Conservation (phyloP, 305 asterid genomes). For the Rubia tinctorum region DNA sequence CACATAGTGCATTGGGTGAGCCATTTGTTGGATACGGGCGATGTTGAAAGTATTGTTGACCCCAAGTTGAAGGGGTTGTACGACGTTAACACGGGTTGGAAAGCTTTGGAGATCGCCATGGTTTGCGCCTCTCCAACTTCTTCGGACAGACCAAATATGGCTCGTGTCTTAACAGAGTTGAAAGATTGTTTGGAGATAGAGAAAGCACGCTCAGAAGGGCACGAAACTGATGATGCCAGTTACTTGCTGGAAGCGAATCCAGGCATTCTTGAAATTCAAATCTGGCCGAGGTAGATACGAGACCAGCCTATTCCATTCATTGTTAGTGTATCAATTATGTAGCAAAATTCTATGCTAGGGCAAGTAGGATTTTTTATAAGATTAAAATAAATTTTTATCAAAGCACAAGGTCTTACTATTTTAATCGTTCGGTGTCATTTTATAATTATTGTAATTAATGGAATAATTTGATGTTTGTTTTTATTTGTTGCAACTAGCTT, state of each 20-base stretch:
- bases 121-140: slow-evolving; percentile 27
- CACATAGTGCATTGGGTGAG: slow-evolving; percentile 21
- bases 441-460: no score
- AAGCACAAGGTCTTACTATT: no score
- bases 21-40: slow-evolving; percentile 19
- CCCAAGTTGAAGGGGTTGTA: slow-evolving; percentile 21
- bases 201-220: background rate
- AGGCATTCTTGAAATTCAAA: background rate
- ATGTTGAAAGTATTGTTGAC: slow-evolving; percentile 21
- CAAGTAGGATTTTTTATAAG: no score
- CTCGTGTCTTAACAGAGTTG: slow-evolving; percentile 19
- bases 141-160: slow-evolving; percentile 30
- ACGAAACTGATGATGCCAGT: background rate
- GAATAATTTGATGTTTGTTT: no score
- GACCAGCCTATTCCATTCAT: background rate
- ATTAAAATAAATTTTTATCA: no score
- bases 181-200: slow-evolving; percentile 8
- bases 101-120: slow-evolving; percentile 24
- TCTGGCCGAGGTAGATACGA: slow-evolving; percentile 11
- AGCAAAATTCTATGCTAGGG: no score
- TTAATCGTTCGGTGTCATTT: no score
- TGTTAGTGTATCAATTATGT: no score
- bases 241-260: background rate
- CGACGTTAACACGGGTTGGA: slow-evolving; percentile 13
- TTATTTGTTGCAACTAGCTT: no score